phyloP scores from a whole-genome alignment of 1,139 yeast species.

The Debaryomyces subglobosus region DNA sequence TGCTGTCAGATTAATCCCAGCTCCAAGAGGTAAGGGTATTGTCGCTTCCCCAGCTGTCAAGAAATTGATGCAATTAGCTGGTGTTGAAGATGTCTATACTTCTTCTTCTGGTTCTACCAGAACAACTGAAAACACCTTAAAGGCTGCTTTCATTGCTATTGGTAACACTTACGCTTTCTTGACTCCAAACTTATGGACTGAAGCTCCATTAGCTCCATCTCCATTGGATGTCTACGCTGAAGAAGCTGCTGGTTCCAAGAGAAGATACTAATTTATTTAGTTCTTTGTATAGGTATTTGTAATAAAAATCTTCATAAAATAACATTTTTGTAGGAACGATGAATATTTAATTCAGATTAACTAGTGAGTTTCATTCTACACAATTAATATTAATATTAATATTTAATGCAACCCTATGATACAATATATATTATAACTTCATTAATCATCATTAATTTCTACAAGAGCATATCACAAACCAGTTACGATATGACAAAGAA shows the following conservation, averaged over 20 bases:
- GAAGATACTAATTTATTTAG: slow-evolving; percentile 57
- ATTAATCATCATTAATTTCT: not conserved
- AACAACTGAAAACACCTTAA: slow-evolving; percentile 99
- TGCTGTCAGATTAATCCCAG: slow-evolving; percentile 97
- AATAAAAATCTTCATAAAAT: slow-evolving; percentile 1
- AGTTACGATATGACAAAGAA: not conserved
- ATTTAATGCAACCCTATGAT: slow-evolving; percentile 3
- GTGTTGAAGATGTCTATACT: slow-evolving; percentile 99
- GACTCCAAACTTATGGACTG: slow-evolving; percentile 99
- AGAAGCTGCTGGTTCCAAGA: slow-evolving; percentile 76
- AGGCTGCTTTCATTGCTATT: slow-evolving; percentile 99
- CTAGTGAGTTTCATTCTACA: not conserved
- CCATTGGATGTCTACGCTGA: slow-evolving; percentile 95
- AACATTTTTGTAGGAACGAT: not conserved
- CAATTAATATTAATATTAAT: not conserved
- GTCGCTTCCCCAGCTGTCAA: slow-evolving; percentile 99
- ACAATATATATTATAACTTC: slow-evolving; percentile 1
- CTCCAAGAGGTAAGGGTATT: slow-evolving; percentile 99
- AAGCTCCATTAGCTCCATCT: slow-evolving; percentile 79
- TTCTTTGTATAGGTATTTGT: slow-evolving; percentile 9
- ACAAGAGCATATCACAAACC: not conserved
- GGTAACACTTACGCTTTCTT: slow-evolving; percentile 99
- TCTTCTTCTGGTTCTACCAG: slow-evolving; percentile 99
- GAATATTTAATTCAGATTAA: not conserved
- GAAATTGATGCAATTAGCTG: slow-evolving; percentile 98